Evolutionary conservation across 805 yeast species (phyloP).

Genomic region (Hanseniaspora occidentalis): DNA sequence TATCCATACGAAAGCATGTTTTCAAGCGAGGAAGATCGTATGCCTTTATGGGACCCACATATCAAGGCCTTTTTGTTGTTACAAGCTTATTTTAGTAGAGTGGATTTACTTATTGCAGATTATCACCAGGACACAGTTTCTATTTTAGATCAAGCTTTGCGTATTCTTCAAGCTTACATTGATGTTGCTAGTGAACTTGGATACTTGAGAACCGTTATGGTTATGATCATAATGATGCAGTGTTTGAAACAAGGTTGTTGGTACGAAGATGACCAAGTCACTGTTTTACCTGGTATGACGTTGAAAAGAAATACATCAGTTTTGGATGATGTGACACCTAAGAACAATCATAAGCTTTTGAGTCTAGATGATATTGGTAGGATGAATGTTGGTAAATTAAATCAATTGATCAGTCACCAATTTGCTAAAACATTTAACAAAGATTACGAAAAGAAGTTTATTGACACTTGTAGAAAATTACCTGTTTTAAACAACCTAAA

Average conservation of each 20-base stretch:
- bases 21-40: conserved; percentile 34
- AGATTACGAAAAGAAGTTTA: conserved; percentile 36
- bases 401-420: conserved; percentile 3
- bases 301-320: conserved; percentile 20
- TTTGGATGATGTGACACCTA: conserved; percentile 10
- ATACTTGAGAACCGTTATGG: conserved; percentile 45
- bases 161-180: conserved; percentile 84
- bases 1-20: conserved; percentile 54
- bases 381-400: conserved; percentile 24
- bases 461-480: conserved; percentile 38
- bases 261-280: conserved; percentile 67
- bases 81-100: conserved; percentile 73
- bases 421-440: conserved; percentile 14
- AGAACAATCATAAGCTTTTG: conserved; percentile 5
- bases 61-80: conserved; percentile 67
- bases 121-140: conserved; percentile 88
- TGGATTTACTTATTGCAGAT: conserved; percentile 87
- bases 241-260: conserved; percentile 81
- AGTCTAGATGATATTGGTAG: conserved; percentile 33
- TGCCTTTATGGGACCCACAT: conserved; percentile 73
- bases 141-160: conserved; percentile 85
- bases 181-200: conserved; percentile 86
- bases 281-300: conserved; percentile 27
- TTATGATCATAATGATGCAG: conserved; percentile 61
- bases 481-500: conserved; percentile 43